These are phyloP conservation scores for Penicillium nordicum DNA, from an alignment of 2,329 filamentous ascomycete species.

Conservation along the genomic window DNA sequence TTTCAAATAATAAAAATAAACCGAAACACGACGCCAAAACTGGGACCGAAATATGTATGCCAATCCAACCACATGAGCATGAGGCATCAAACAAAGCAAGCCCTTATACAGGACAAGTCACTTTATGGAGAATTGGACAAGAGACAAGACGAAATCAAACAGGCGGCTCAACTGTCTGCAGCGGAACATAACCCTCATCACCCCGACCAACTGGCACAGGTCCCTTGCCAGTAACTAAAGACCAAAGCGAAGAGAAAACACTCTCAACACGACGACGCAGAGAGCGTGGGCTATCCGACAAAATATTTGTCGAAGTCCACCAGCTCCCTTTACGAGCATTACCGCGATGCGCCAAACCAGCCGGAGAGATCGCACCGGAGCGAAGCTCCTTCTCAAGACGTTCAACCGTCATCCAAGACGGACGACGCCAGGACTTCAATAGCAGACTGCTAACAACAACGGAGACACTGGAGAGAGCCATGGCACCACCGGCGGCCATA, in stretches of 20 bases:
- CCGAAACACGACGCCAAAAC: neutral
- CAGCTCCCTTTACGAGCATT: slow-evolving; percentile 24
- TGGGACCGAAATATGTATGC: neutral
- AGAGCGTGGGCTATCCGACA: slow-evolving; percentile 18
- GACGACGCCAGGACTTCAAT: slow-evolving; percentile 81
- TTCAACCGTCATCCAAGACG: slow-evolving; percentile 78
- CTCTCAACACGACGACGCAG: slow-evolving; percentile 20
- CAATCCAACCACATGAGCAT: neutral
- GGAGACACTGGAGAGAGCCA: slow-evolving; percentile 86
- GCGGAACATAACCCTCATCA: slow-evolving; percentile 45
- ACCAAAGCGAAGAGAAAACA: slow-evolving; percentile 25
- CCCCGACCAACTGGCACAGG: slow-evolving; percentile 19
- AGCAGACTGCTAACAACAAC: slow-evolving; percentile 82
- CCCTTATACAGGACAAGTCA: neutral
- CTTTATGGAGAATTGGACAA: neutral
- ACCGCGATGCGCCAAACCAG: slow-evolving; percentile 6
- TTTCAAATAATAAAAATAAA: slow-evolving; percentile 12
- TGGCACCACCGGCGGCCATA: slow-evolving; percentile 90
- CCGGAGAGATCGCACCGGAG: slow-evolving; percentile 22
- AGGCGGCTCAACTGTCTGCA: slow-evolving; percentile 44
- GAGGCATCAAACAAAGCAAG: neutral
- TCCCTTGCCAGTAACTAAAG: slow-evolving; percentile 27
- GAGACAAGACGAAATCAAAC: slow-evolving; percentile 13
- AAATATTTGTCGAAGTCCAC: slow-evolving; percentile 32
- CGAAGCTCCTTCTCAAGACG: slow-evolving; percentile 57